Conservation (phyloP, 139 green algal genomes). For the Chlamydomonas schloesseri region DNA sequence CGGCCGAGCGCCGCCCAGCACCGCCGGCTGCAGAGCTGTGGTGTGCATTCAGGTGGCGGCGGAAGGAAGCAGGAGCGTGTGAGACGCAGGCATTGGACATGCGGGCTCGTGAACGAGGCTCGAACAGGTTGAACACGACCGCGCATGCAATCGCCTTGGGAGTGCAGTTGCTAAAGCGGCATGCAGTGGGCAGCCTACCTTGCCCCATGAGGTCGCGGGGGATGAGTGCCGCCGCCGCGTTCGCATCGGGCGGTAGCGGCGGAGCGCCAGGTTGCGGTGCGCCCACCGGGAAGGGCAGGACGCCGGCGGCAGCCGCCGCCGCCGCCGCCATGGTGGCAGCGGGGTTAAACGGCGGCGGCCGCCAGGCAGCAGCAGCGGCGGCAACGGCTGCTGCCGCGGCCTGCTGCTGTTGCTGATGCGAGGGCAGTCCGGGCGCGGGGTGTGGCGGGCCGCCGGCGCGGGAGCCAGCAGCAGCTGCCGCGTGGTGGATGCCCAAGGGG, state of each 20-base stretch:
- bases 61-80: no score
- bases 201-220: neutral
- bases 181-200: no score
- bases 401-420: slow-evolving; percentile 9
- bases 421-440: neutral
- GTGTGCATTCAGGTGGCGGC: no score
- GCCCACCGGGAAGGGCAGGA: slow-evolving; percentile 9
- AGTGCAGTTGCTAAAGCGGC: no score
- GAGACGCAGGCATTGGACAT: no score
- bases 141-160: no score
- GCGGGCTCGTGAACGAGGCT: no score
- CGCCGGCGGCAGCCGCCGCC: neutral
- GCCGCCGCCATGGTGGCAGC: slow-evolving; percentile 7
- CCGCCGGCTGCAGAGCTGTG: no score
- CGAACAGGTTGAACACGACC: no score
- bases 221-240: neutral
- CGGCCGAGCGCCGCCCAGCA: neutral
- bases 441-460: neutral
- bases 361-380: slow-evolving; percentile 2
- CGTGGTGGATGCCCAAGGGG: neutral
- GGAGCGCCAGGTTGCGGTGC: neutral
- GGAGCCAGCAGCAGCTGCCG: neutral
- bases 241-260: neutral
- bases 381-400: slow-evolving; percentile 22
- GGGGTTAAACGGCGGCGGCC: slow-evolving; percentile 13